Percentiles rank a stretch among this genome's conserved stretches.
phyloP scores from a whole-genome alignment of 148 eudicot species.

The Nepenthes mirabilis region DNA sequence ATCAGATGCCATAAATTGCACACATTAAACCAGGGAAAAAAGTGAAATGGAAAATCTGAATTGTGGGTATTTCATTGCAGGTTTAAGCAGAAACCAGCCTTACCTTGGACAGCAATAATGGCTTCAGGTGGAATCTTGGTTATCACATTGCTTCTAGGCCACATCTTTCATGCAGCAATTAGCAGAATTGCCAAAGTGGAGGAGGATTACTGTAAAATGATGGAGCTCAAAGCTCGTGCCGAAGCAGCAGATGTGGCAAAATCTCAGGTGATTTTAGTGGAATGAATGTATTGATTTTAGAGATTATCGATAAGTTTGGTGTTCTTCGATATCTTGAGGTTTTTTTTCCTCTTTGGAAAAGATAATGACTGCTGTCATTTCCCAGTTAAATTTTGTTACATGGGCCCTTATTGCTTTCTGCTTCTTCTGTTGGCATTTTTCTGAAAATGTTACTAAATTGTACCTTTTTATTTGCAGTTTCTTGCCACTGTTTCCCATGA shows the following conservation, averaged over 20 bases:
- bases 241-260: conserved; percentile 95
- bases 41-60: not conserved
- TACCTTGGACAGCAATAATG: conserved; percentile 57
- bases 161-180: conserved; percentile 55
- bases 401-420: not conserved
- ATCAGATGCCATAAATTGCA: not conserved
- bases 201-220: conserved; percentile 46
- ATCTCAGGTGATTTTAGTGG: conserved; percentile 50
- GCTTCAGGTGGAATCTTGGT: conserved; percentile 36
- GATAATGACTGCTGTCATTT: too few species aligned
- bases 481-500: conserved; percentile 97
- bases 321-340: too few species aligned
- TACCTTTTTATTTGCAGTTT: conserved; percentile 44
- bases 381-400: not conserved
- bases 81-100: conserved; percentile 60
- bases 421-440: conserved; percentile 20
- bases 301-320: too few species aligned
- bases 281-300: not conserved
- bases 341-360: too few species aligned
- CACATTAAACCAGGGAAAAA: not conserved
- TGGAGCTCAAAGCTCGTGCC: conserved; percentile 64
- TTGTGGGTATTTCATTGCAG: conserved; percentile 18
- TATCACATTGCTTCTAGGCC: conserved; percentile 49
- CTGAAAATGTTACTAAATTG: conserved; percentile 5
- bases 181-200: conserved; percentile 51